These are phyloP conservation scores for Aspergillus fumigatus DNA, from an alignment of 2,329 filamentous ascomycete species.

Conservation along the genomic window DNA sequence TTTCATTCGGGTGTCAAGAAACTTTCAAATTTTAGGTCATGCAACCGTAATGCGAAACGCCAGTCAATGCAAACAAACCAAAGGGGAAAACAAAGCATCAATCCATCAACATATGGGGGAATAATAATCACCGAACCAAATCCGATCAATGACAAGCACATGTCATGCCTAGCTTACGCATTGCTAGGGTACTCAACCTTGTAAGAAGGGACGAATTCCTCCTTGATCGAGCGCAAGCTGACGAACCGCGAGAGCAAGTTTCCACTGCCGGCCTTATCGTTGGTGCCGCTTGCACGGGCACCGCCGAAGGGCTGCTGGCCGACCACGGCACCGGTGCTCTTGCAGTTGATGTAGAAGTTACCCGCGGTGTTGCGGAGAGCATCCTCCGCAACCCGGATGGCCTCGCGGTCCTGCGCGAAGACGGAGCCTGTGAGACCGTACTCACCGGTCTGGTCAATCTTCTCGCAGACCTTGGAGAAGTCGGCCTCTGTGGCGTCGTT, in stretches of 20 bases:
- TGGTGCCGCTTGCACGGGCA: constrained; percentile 63
- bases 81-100: no score
- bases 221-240: constrained; percentile 65
- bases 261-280: constrained; percentile 67
- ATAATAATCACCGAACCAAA: constrained; percentile 1
- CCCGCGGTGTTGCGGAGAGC: constrained; percentile 36
- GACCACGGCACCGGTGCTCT: constrained; percentile 64
- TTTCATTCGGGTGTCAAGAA: neutral
- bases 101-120: constrained; percentile 17
- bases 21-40: neutral
- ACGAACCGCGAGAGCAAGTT: constrained; percentile 63
- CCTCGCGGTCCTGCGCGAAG: constrained; percentile 38
- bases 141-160: neutral
- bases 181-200: constrained; percentile 69
- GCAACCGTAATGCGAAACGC: neutral
- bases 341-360: constrained; percentile 44
- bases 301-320: constrained; percentile 71
- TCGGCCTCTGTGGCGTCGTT: constrained; percentile 59
- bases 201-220: constrained; percentile 64
- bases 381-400: constrained; percentile 32
- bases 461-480: constrained; percentile 56
- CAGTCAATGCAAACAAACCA: constrained; percentile 1
- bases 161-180: constrained; percentile 43
- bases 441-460: constrained; percentile 38
- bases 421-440: constrained; percentile 43